These are phyloP conservation scores for Dianthus caryophyllus DNA, from an alignment of 148 eudicot genomes.

Conservation along the genomic window DNA sequence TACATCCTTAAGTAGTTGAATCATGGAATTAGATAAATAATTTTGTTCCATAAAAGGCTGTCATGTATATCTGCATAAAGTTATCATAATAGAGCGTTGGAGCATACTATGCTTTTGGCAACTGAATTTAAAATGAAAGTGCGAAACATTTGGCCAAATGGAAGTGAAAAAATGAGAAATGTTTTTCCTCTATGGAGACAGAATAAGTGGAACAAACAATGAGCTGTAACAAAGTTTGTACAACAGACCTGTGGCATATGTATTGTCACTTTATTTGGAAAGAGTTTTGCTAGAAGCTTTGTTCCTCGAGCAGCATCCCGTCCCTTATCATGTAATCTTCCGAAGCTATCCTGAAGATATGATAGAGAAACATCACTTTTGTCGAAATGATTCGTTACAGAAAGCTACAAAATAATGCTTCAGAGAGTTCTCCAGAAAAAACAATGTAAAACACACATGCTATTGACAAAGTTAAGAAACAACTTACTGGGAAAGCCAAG, in stretches of 20 bases:
- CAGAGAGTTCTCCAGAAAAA: neutral
- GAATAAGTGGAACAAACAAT: neutral
- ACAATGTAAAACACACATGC: neutral
- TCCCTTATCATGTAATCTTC: conserved; percentile 80
- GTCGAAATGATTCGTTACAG: neutral
- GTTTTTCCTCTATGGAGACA: neutral
- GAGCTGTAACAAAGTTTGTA: neutral
- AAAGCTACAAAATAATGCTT: conserved; percentile 8
- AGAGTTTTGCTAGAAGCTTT: conserved; percentile 68
- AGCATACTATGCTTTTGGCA: too few species aligned
- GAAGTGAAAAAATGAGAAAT: neutral
- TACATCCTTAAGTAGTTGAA: too few species aligned
- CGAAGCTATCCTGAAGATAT: conserved; percentile 81
- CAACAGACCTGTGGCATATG: conserved; percentile 86
- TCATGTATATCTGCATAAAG: too few species aligned
- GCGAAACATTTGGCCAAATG: neutral
- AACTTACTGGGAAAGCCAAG: conserved; percentile 74
- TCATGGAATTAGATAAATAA: too few species aligned
- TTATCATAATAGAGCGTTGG: too few species aligned
- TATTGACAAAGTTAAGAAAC: conserved; percentile 15
- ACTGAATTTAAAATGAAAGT: too few species aligned
- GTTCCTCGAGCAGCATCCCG: conserved; percentile 75
- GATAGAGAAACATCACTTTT: conserved; percentile 19
- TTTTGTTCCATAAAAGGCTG: too few species aligned
- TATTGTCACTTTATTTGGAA: conserved; percentile 86